Percentiles rank a stretch among this genome's conserved stretches.
Evolutionary conservation across 1,284 basidiomycete species (phyloP).

Genomic region (Xerocomus minutiporus): DNA sequence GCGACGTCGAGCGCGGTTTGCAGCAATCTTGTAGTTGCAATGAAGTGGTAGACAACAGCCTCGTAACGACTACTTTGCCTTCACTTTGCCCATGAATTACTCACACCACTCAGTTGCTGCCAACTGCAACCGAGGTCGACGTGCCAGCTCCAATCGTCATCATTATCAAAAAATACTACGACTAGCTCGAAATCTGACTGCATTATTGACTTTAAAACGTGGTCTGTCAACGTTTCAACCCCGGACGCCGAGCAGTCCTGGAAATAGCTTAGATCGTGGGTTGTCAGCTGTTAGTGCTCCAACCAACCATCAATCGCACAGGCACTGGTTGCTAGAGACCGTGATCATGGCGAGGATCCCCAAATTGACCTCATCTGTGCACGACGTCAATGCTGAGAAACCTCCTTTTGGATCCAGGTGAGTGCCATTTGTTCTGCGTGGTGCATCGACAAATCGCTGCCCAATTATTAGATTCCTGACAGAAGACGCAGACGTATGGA

Average conservation of each 20-base stretch:
- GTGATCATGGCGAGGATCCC: slow-evolving; percentile 20
- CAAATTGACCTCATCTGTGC: slow-evolving; percentile 57
- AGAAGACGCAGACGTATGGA: slow-evolving; percentile 62
- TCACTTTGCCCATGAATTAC: neutral
- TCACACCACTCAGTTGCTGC: too few relatives aligned
- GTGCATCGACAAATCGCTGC: neutral
- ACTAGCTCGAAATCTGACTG: too few relatives aligned
- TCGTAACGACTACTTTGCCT: neutral
- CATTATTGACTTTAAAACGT: too few relatives aligned
- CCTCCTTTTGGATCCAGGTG: slow-evolving; percentile 72
- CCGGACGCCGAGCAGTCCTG: too few relatives aligned
- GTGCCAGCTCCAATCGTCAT: too few relatives aligned
- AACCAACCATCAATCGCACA: neutral
- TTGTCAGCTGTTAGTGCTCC: too few relatives aligned
- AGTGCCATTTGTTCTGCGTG: neutral
- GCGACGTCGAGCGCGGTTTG: neutral
- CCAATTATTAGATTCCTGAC: slow-evolving; percentile 53
- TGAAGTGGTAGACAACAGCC: neutral
- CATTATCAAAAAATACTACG: too few relatives aligned
- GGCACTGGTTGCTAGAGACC: neutral
- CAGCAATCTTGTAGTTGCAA: too few relatives aligned
- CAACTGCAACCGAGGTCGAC: too few relatives aligned
- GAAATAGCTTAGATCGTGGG: too few relatives aligned
- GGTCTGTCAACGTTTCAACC: too few relatives aligned
- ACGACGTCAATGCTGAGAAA: slow-evolving; percentile 51